Evolutionary conservation across 768 basidiomycete species (phyloP), one percentile per base, ranked within the genome.

Genomic region (Trametes cubensis): DNA sequence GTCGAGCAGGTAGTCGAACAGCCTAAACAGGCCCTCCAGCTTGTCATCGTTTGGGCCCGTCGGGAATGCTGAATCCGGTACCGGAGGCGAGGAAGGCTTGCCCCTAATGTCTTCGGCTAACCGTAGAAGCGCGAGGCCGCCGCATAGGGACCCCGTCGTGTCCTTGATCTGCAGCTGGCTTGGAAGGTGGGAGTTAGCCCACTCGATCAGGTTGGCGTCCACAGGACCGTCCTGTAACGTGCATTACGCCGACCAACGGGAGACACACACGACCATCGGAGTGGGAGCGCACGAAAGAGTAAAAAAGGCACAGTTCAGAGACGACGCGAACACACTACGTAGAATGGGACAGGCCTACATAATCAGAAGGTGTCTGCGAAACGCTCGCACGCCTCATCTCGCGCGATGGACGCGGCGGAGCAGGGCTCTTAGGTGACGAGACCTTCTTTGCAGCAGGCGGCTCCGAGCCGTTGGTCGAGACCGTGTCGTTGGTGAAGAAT

Each of bases 1-100:
- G 68, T 95, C 94, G 49, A 98, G 82, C 58, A 97, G 75, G 75
- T 93, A 95, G 75, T 98, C 95, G 75, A 97, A 96, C 58, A 96
- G 77, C 59, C 84, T 81, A 78, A 96, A 95, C 28, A 96, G 78
- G 17, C 94, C 93, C 26, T 94, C 92, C 15, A 96, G 78, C 66
- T 89, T 91, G 66, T 95, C 89, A 70, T 94, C 89, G 63, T 80
- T 79, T 14, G 82, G 75, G 42, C 82, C 83, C 10, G 77, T 72
- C 3, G 89, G 89, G 79, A 96, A 97, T 0, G 88, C 87, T 1
- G 86, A 84, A 68, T 94, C 91, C 1, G 86, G 85, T 2, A 94
- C 87, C 11, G 89, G 82, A 17, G 92, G 90, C 18, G 83, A 83
- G 0, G 83, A 78, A 0, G 87, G 78, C 59, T 80, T 78, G 38